A percentile compares a stretch with the other conserved stretches of the same genome.
Conservation (phyloP, 2,329 filamentous ascomycete genomes). For the Zalaria obscura region DNA sequence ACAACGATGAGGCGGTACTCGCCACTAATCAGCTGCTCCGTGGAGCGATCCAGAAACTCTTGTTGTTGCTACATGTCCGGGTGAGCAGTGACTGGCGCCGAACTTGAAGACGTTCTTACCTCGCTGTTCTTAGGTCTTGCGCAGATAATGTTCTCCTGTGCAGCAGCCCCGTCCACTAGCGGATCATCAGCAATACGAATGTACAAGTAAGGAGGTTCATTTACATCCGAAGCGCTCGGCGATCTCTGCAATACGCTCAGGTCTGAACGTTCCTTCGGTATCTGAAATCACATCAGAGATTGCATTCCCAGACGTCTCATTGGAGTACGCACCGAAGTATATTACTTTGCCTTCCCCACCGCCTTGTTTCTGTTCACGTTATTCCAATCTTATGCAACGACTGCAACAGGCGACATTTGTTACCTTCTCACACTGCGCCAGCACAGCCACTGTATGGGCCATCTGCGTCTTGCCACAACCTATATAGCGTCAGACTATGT, state of each 20-base stretch:
- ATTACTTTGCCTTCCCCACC: conserved; percentile 56
- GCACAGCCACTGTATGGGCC: conserved; percentile 53
- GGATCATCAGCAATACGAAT: not conserved
- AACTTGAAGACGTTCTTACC: not conserved
- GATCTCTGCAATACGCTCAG: conserved; percentile 53
- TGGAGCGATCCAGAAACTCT: conserved; percentile 47
- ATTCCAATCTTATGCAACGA: not conserved
- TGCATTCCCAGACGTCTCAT: not conserved
- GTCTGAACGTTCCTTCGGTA: conserved; percentile 52
- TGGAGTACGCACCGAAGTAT: conserved; percentile 39
- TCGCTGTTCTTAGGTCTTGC: conserved; percentile 53
- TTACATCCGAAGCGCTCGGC: conserved; percentile 47
- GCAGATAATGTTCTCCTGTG: conserved; percentile 54
- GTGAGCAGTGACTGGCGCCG: too few relatives aligned
- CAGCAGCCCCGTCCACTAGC: conserved; percentile 39
- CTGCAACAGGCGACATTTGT: too few relatives aligned
- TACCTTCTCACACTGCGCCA: conserved; percentile 29
- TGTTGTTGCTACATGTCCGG: conserved; percentile 35
- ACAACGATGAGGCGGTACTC: conserved; percentile 54
- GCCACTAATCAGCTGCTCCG: conserved; percentile 46
- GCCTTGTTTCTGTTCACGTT: conserved; percentile 38
- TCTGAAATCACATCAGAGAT: conserved; percentile 14
- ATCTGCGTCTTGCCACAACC: conserved; percentile 56
- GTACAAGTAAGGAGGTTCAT: conserved; percentile 1
- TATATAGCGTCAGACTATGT: conserved; percentile 6